Evolutionary conservation across 73 alveolate genomes (phyloP).

Genomic region (Stentor coeruleus): DNA sequence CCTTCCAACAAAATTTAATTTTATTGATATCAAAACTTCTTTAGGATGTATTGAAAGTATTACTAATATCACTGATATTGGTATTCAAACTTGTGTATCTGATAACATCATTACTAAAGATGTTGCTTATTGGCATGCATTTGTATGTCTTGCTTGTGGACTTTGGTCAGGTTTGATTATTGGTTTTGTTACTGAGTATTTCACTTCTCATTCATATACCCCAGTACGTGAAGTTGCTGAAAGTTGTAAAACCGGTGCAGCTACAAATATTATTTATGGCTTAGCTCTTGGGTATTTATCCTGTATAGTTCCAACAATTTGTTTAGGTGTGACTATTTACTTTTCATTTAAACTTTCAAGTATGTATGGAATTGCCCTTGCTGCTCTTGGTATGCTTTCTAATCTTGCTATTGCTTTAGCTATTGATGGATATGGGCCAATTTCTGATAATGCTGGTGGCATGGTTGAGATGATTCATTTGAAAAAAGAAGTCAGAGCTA

Average conservation of each 20-base stretch:
- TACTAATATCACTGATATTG: too few relatives aligned
- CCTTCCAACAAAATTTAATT: slow-evolving; percentile 59
- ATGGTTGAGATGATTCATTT: slow-evolving; percentile 94
- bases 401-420: slow-evolving; percentile 87
- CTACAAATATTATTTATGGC: slow-evolving; percentile 92
- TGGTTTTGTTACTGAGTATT: slow-evolving; percentile 83
- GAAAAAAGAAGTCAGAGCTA: slow-evolving; percentile 81
- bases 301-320: slow-evolving; percentile 73
- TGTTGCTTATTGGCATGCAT: slow-evolving; percentile 40
- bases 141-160: slow-evolving; percentile 65
- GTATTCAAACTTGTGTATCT: too few relatives aligned
- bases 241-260: slow-evolving; percentile 93
- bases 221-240: slow-evolving; percentile 92
- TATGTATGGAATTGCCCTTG: slow-evolving; percentile 92
- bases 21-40: background rate
- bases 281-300: slow-evolving; percentile 90
- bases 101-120: too few relatives aligned
- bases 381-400: slow-evolving; percentile 97
- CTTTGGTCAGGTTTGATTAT: slow-evolving; percentile 84
- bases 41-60: too few relatives aligned
- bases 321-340: slow-evolving; percentile 69
- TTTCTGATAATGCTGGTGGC: slow-evolving; percentile 98
- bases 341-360: slow-evolving; percentile 64
- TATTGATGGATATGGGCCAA: slow-evolving; percentile 94
- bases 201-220: slow-evolving; percentile 85